Conservation (phyloP, 169 alveolate genomes). For the Toxoplasma gondii region DNA sequence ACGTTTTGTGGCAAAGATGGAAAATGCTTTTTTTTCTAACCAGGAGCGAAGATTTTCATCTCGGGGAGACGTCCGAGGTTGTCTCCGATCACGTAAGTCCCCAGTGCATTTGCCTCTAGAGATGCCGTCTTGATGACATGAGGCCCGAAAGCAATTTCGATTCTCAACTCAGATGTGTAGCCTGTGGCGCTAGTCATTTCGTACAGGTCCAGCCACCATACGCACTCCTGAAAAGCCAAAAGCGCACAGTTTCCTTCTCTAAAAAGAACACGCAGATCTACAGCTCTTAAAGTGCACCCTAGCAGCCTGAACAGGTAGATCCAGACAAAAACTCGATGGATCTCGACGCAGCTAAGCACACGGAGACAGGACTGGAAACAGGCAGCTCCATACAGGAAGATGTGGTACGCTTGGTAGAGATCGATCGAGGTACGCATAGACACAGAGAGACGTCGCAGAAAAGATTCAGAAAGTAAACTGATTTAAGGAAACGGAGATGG, state of each 20-base stretch:
- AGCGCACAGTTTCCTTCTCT: slow-evolving; percentile 5
- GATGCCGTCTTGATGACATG: slow-evolving; percentile 71
- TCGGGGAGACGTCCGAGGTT: slow-evolving; percentile 82
- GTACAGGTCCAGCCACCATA: slow-evolving; percentile 75
- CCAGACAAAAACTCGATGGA: no score
- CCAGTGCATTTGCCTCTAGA: slow-evolving; percentile 70
- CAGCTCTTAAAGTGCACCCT: neutral
- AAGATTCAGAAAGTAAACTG: no score
- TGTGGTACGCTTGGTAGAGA: no score
- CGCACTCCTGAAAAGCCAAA: slow-evolving; percentile 48
- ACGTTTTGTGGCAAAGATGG: no score
- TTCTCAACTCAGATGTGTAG: slow-evolving; percentile 63
- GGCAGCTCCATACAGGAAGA: no score
- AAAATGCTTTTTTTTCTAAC: no score
- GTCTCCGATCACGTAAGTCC: slow-evolving; percentile 80
- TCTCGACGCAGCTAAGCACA: no score
- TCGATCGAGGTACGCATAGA: no score
- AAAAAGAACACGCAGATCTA: neutral
- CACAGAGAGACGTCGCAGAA: no score
- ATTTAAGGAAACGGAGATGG: no score
- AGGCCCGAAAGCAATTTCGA: slow-evolving; percentile 76
- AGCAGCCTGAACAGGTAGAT: no score
- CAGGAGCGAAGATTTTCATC: slow-evolving; percentile 78
- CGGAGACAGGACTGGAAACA: no score
- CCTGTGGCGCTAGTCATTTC: slow-evolving; percentile 70